Evolutionary conservation across 495 filamentous ascomycete genomes (phyloP).

Genomic region (Terfezia claveryi): DNA sequence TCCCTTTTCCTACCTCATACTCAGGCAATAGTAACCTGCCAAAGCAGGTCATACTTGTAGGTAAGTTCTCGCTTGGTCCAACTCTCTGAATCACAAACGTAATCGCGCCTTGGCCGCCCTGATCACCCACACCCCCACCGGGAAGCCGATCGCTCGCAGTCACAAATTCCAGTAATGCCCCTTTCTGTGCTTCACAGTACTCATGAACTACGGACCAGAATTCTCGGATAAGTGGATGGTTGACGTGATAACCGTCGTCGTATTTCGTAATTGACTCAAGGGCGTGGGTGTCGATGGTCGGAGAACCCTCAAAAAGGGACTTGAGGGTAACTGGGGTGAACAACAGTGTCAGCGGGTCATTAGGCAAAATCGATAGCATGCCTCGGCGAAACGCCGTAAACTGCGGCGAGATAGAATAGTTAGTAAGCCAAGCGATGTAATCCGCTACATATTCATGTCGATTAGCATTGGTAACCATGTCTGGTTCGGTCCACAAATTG

Average conservation of each 20-base stretch:
- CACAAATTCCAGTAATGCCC: conserved; percentile 71
- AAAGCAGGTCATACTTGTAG: conserved; percentile 76
- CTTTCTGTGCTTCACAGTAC: conserved; percentile 46
- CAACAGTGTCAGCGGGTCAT: conserved; percentile 31
- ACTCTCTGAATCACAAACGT: conserved; percentile 67
- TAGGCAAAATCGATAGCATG: conserved; percentile 56
- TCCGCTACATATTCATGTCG: conserved; percentile 59
- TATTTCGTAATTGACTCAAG: conserved; percentile 50
- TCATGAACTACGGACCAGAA: conserved; percentile 63
- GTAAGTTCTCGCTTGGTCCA: conserved; percentile 40
- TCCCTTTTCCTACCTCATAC: conserved; percentile 39
- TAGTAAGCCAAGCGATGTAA: conserved; percentile 68
- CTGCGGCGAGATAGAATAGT: conserved; percentile 53
- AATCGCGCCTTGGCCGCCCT: conserved; percentile 26
- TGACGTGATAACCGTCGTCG: conserved; percentile 49
- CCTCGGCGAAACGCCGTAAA: conserved; percentile 59
- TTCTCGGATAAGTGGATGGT: conserved; percentile 42
- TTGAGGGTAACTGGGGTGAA: conserved; percentile 51
- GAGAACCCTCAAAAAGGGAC: conserved; percentile 57
- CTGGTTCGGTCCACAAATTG: conserved; percentile 25
- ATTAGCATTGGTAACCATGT: conserved; percentile 52
- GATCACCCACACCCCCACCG: conserved; percentile 44
- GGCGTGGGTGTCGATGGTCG: conserved; percentile 49
- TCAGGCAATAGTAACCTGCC: conserved; percentile 66
- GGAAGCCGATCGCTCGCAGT: conserved; percentile 82